Evolutionary conservation across 2,329 filamentous ascomycete species (phyloP), one percentile per base, ranked within the genome.

Genomic region (Pseudogymnoascus sp.): DNA sequence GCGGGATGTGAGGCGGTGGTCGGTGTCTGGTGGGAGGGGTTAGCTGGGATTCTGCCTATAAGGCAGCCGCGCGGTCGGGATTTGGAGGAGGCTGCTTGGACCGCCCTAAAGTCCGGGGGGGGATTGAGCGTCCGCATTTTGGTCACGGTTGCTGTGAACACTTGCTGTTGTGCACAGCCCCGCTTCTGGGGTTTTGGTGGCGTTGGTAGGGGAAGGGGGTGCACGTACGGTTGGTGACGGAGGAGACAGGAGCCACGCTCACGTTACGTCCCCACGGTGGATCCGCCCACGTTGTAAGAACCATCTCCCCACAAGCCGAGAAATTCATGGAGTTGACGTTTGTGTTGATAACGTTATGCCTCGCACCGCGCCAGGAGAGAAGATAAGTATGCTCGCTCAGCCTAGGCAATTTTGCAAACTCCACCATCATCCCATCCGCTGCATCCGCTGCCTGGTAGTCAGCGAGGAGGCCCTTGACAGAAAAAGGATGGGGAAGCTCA

Each of bases 1-100:
- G 69, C 66, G 74, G 79, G 1, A 81, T 80, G 46, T 81, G 82
- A 82, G 70, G 4, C 80, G 35, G 14, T 38, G 14, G 35, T 5
- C n/a, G n/a, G n/a, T n/a, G n/a, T n/a, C n/a, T n/a, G n/a, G n/a
- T n/a, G n/a, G n/a, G n/a, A n/a, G n/a, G n/a, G n/a, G n/a, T n/a
- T n/a, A n/a, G n/a, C n/a, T n/a, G n/a, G n/a, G n/a, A n/a, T n/a
- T n/a, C n/a, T n/a, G n/a, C n/a, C n/a, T n/a, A n/a, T n/a, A n/a
- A n/a, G n/a, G n/a, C n/a, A n/a, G n/a, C n/a, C n/a, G n/a, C 16
- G 4, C 5, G 19, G 16, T 24, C 19, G 19, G 24, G 19, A 6
- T 24, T 43, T 10, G 41, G 8, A 24, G n/a, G n/a, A 19, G 38
- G 38, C 7, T 11, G 19, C n/a, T 41, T 19, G 7, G 11, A 16